These are phyloP conservation scores for Zymoseptoria pseudotritici DNA, from an alignment of 2,329 filamentous ascomycete species.

Conservation along the genomic window DNA sequence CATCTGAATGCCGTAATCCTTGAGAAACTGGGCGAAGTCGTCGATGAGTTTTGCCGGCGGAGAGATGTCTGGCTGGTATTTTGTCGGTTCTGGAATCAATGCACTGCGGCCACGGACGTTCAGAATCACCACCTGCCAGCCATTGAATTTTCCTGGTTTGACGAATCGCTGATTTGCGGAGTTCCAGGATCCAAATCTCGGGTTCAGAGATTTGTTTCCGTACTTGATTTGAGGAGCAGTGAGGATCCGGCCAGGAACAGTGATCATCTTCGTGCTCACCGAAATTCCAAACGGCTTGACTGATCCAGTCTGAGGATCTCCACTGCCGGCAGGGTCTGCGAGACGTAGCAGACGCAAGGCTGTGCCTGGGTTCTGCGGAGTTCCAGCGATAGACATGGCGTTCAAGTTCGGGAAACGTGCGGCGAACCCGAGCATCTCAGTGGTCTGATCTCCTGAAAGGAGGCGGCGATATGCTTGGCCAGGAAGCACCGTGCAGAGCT, in stretches of 20 bases:
- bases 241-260: conserved; percentile 65
- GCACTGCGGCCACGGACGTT: conserved; percentile 14
- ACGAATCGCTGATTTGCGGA: conserved; percentile 45
- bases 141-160: conserved; percentile 42
- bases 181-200: conserved; percentile 27
- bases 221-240: conserved; percentile 56
- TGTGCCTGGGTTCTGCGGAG: conserved; percentile 31
- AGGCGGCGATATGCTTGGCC: conserved; percentile 59
- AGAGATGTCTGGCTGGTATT: neutral
- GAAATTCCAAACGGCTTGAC: conserved; percentile 53
- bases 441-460: conserved; percentile 54
- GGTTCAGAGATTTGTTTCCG: conserved; percentile 10
- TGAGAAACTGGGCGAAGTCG: conserved; percentile 13
- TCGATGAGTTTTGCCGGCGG: conserved; percentile 7
- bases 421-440: conserved; percentile 64
- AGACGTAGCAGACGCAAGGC: conserved; percentile 54
- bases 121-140: conserved; percentile 38
- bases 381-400: conserved; percentile 52
- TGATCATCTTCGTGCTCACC: conserved; percentile 56
- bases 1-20: conserved; percentile 23
- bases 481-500: conserved; percentile 55
- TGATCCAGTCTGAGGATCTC: conserved; percentile 13
- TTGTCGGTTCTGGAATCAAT: conserved; percentile 2
- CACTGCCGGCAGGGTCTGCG: conserved; percentile 2
- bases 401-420: conserved; percentile 61